These are phyloP conservation scores for Globisporangium radiosum DNA, from an alignment of 352 stramenopile species.

Conservation along the genomic window DNA sequence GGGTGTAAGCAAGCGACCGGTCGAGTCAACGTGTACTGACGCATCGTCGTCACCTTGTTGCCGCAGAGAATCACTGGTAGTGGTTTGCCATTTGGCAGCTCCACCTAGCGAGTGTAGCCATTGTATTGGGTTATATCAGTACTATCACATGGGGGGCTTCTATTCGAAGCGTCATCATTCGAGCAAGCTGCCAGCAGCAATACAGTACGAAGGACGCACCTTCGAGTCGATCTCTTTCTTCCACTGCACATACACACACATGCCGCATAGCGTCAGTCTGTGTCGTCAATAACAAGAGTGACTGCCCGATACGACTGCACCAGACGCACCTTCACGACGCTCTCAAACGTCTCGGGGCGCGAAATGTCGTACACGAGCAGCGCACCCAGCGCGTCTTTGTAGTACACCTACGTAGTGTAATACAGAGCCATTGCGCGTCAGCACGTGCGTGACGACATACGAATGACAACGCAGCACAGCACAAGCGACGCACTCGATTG, in stretches of 20 bases:
- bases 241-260: constrained; percentile 45
- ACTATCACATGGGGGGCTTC: too few relatives aligned
- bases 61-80: constrained; percentile 89
- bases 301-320: too few relatives aligned
- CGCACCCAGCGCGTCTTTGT: constrained; percentile 89
- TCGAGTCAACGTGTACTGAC: too few relatives aligned
- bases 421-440: neutral
- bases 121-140: neutral
- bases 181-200: neutral
- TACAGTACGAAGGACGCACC: constrained; percentile 15
- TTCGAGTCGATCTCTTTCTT: constrained; percentile 93
- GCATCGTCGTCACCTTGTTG: constrained; percentile 75
- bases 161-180: too few relatives aligned
- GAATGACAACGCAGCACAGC: neutral
- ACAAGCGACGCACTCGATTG: constrained; percentile 50
- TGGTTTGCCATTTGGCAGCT: constrained; percentile 86
- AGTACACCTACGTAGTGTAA: constrained; percentile 67
- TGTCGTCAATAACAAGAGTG: too few relatives aligned
- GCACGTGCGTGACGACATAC: neutral
- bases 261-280: neutral
- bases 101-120: constrained; percentile 25
- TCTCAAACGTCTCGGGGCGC: constrained; percentile 88
- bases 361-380: constrained; percentile 92
- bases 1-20: too few relatives aligned
- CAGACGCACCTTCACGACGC: constrained; percentile 61